Percentiles rank a stretch among this genome's conserved stretches.
Evolutionary conservation across 345 rosid species (phyloP).

Genomic region (Euphorbia pulcherrima): DNA sequence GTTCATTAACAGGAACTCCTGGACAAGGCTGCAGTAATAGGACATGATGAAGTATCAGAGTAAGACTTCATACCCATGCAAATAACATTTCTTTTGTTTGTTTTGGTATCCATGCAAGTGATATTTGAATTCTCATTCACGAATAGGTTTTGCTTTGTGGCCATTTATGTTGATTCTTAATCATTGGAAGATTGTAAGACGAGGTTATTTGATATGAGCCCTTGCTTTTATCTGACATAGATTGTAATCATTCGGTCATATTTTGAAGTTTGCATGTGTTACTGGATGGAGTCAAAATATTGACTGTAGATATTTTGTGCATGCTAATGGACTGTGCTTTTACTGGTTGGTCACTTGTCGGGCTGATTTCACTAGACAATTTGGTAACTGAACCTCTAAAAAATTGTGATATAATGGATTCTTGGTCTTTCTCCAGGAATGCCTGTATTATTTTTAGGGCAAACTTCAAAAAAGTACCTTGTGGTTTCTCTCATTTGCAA

Average conservation of each 20-base stretch:
- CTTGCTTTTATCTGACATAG: too few species aligned
- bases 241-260: too few species aligned
- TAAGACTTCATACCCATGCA: conserved; percentile 31
- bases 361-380: not conserved
- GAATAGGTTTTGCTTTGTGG: too few species aligned
- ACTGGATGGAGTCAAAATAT: too few species aligned
- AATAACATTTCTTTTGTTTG: not conserved
- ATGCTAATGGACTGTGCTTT: not conserved
- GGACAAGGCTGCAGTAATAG: conserved; percentile 46
- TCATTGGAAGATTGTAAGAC: not conserved
- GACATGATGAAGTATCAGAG: conserved; percentile 46
- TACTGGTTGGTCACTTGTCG: not conserved
- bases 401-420: not conserved
- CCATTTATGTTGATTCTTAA: not conserved
- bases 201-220: too few species aligned
- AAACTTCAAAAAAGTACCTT: too few species aligned
- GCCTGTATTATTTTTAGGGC: too few species aligned
- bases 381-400: not conserved
- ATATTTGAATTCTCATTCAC: not conserved
- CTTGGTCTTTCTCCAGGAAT: not conserved
- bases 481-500: too few species aligned
- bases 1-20: conserved; percentile 57
- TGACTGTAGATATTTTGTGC: not conserved
- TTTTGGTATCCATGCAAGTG: conserved; percentile 1
- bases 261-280: too few species aligned